Conservation (phyloP, 176 grass and related monocot genomes). For the Rhipidocladum racemiflorum region DNA sequence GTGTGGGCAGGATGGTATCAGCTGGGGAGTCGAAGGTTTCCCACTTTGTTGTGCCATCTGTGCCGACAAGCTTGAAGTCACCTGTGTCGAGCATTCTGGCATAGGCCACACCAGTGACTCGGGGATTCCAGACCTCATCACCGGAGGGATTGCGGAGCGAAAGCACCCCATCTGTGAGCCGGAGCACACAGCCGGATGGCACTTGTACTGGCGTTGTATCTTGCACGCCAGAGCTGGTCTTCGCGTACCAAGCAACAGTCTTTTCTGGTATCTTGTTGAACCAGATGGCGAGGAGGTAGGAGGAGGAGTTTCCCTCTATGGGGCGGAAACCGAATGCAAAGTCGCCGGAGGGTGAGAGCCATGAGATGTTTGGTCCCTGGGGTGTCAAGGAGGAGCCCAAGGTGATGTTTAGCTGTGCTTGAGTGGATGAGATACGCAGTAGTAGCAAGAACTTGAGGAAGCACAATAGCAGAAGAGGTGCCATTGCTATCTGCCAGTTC, state of each 20-base stretch:
- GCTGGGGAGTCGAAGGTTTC: background rate
- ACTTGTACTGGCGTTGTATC: background rate
- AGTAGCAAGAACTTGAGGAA: constrained; percentile 5
- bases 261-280: background rate
- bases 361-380: constrained; percentile 9
- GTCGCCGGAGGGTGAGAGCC: constrained; percentile 7
- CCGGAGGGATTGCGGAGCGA: background rate
- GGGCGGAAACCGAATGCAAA: background rate
- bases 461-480: background rate
- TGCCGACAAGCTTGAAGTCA: background rate
- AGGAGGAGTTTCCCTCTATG: background rate
- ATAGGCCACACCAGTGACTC: background rate
- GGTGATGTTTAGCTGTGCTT: constrained; percentile 34
- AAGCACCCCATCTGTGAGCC: background rate
- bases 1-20: constrained; percentile 26
- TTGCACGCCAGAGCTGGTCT: background rate
- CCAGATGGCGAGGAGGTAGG: background rate
- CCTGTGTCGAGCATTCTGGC: constrained; percentile 6
- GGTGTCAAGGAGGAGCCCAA: background rate
- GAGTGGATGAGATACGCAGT: background rate
- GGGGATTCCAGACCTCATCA: background rate
- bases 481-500: too few species aligned
- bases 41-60: background rate
- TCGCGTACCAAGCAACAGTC: background rate
- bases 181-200: background rate